Evolutionary conservation across 306 rosid species (phyloP).

Genomic region (Sicyos baderoa): DNA sequence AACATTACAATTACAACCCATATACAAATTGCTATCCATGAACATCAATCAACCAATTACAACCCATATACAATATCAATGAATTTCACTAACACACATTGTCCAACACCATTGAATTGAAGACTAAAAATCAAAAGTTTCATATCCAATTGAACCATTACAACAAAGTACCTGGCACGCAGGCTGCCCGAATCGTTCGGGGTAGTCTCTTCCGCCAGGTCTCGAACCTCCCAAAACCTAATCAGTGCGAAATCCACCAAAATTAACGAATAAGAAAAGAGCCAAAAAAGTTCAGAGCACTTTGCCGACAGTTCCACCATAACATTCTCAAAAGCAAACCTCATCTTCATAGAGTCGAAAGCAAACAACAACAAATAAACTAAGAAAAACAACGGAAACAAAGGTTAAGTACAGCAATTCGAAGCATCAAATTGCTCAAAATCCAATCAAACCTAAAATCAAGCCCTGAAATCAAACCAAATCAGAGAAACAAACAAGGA

Average conservation of each 20-base stretch:
- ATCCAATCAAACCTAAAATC: constrained; percentile 20
- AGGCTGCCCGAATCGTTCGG: constrained; percentile 88
- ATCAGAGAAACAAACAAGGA: constrained; percentile 4
- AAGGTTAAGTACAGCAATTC: neutral
- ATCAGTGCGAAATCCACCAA: constrained; percentile 24
- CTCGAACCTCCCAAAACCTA: constrained; percentile 83
- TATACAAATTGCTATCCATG: neutral
- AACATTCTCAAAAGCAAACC: constrained; percentile 4
- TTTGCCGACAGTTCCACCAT: constrained; percentile 11
- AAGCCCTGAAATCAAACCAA: constrained; percentile 22
- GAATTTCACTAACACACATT: constrained; percentile 13
- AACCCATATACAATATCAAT: neutral
- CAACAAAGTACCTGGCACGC: constrained; percentile 75
- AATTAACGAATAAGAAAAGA: constrained; percentile 24
- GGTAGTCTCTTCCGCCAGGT: constrained; percentile 56
- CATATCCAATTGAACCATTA: constrained; percentile 24
- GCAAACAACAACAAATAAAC: neutral
- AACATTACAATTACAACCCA: neutral
- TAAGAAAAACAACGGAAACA: neutral
- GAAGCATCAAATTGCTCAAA: constrained; percentile 6
- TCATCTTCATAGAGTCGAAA: neutral
- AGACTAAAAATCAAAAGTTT: constrained; percentile 18
- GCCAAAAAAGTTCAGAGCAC: neutral
- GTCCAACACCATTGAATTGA: constrained; percentile 25
- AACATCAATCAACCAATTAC: constrained; percentile 1